Evolutionary conservation across 805 yeast genomes (phyloP).

Genomic region (Candida cerambycidarum): DNA sequence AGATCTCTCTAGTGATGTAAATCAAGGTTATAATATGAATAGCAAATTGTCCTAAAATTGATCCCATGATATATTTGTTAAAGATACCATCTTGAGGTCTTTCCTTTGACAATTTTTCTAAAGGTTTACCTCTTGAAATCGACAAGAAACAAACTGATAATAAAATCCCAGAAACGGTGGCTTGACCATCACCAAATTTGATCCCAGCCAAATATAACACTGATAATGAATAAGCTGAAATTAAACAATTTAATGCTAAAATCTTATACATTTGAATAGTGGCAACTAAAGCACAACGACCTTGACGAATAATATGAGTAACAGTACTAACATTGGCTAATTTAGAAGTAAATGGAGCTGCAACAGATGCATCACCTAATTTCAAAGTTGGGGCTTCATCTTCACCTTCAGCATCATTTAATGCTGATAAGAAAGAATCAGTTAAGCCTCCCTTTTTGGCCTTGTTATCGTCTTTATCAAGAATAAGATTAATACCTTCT

Average conservation of each 20-base stretch:
- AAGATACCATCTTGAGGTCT: slow-evolving; percentile 98
- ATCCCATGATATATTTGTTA: slow-evolving; percentile 95
- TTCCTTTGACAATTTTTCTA: slow-evolving; percentile 83
- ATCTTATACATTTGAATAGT: slow-evolving; percentile 99
- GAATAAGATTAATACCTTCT: slow-evolving; percentile 23
- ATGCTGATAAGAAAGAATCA: slow-evolving; percentile 59
- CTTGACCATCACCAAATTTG: slow-evolving; percentile 96
- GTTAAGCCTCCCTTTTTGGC: slow-evolving; percentile 40
- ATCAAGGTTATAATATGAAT: slow-evolving; percentile 82
- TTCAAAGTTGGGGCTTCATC: slow-evolving; percentile 92
- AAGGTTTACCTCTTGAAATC: slow-evolving; percentile 89
- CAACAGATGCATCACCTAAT: slow-evolving; percentile 97
- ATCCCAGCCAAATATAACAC: slow-evolving; percentile 96
- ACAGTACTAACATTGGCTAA: slow-evolving; percentile 90
- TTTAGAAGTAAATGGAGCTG: slow-evolving; percentile 97
- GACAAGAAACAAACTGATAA: slow-evolving; percentile 93
- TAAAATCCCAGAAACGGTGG: slow-evolving; percentile 92
- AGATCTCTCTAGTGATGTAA: slow-evolving; percentile 80
- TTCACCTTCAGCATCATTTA: slow-evolving; percentile 57
- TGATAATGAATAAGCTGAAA: slow-evolving; percentile 92
- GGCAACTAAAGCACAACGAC: slow-evolving; percentile 95
- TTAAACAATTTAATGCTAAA: slow-evolving; percentile 92
- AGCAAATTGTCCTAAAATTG: slow-evolving; percentile 94
- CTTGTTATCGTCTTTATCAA: slow-evolving; percentile 28
- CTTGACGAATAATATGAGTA: slow-evolving; percentile 92